A percentile compares a stretch with the other conserved stretches of the same genome.
These are phyloP conservation scores for Mucor circinelloides DNA, from an alignment of 371 early-diverging fungal genomes.

Conservation along the genomic window DNA sequence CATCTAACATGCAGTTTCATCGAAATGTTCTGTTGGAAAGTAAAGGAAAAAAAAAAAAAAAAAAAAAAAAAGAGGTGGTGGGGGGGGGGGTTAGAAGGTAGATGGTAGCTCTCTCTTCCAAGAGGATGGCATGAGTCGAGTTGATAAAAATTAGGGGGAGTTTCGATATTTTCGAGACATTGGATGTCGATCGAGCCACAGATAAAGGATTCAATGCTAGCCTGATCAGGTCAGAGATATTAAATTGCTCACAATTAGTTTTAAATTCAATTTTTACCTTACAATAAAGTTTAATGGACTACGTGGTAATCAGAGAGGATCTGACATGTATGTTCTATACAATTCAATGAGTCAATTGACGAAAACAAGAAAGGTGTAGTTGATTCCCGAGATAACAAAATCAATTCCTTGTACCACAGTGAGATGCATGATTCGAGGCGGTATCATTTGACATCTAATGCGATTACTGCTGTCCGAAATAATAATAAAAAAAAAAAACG, in stretches of 20 bases:
- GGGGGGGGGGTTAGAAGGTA: background rate
- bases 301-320: background rate
- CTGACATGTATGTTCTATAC: background rate
- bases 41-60: background rate
- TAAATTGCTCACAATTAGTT: background rate
- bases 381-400: slow-evolving; percentile 11
- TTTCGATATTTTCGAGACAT: background rate
- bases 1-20: background rate
- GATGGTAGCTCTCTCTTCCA: background rate
- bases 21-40: background rate
- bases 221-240: background rate
- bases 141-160: background rate
- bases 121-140: background rate
- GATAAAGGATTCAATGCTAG: background rate
- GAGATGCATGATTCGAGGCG: slow-evolving; percentile 2
- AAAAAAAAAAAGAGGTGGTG: too few relatives aligned
- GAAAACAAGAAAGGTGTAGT: background rate
- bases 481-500: slow-evolving; percentile 7
- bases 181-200: background rate
- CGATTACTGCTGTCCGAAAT: background rate
- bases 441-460: background rate
- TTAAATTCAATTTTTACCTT: background rate
- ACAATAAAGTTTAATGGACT: background rate
- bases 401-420: background rate
- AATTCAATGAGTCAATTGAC: background rate